A percentile compares a stretch with the other conserved stretches of the same genome.
These are phyloP conservation scores for Termitomyces heimii DNA, from an alignment of 768 basidiomycete species.

Conservation along the genomic window DNA sequence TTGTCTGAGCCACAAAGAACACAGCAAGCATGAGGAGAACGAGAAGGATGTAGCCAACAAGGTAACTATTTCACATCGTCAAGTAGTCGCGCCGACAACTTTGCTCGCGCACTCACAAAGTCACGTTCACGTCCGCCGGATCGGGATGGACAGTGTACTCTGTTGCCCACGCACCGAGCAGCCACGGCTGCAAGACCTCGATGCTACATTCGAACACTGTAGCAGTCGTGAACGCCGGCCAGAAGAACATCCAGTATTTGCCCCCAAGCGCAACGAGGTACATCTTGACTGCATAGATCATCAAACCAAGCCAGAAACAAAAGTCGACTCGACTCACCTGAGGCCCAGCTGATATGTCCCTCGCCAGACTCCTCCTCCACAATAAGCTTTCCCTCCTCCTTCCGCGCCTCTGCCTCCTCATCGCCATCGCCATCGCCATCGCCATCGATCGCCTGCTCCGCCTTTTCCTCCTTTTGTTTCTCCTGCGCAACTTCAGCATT, in stretches of 20 bases:
- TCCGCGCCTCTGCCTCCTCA: slow-evolving; percentile 13
- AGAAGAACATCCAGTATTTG: slow-evolving; percentile 26
- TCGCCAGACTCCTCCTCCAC: slow-evolving; percentile 56
- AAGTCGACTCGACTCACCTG: slow-evolving; percentile 18
- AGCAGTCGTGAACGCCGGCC: slow-evolving; percentile 18
- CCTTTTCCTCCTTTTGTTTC: slow-evolving; percentile 19
- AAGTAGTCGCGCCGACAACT: no score
- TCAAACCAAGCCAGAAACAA: background rate
- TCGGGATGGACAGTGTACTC: slow-evolving; percentile 26
- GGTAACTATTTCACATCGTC: slow-evolving; percentile 30
- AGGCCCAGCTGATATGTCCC: slow-evolving; percentile 51
- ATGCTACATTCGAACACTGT: slow-evolving; percentile 15
- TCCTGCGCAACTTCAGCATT: slow-evolving; percentile 24
- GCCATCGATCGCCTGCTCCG: slow-evolving; percentile 15
- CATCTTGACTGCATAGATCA: slow-evolving; percentile 21
- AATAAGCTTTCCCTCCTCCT: slow-evolving; percentile 48
- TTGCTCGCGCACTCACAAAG: slow-evolving; percentile 24
- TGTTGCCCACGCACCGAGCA: slow-evolving; percentile 36
- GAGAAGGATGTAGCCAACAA: slow-evolving; percentile 27
- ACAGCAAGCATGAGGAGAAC: slow-evolving; percentile 25
- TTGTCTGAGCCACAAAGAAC: slow-evolving; percentile 24
- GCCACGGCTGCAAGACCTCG: slow-evolving; percentile 31
- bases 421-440: no score
- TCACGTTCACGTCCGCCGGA: slow-evolving; percentile 24
- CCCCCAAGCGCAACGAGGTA: slow-evolving; percentile 32